Conservation (phyloP, 306 rosid genomes). For the Lathyrus oleraceus region DNA sequence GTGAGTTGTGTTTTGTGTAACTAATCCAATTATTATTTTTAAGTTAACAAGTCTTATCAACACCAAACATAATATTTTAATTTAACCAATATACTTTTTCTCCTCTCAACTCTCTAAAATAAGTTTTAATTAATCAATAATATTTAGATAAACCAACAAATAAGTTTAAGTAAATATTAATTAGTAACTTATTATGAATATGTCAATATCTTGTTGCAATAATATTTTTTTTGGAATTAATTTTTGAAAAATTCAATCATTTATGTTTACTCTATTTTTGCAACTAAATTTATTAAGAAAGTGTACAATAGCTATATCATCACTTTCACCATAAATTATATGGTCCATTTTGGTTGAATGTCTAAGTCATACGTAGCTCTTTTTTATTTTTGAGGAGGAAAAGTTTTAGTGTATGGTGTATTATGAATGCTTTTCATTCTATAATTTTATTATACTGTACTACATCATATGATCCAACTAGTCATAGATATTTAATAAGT, state of each 20-base stretch:
- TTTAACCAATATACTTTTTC: neutral
- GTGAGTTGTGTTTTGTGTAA: conserved; percentile 39
- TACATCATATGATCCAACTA: conserved; percentile 27
- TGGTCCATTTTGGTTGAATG: conserved; percentile 35
- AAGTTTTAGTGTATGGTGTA: neutral
- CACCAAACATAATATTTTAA: conserved; percentile 41
- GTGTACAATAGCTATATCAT: conserved; percentile 6
- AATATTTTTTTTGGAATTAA: neutral
- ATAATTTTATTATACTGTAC: neutral
- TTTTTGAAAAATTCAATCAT: neutral
- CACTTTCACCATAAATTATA: conserved; percentile 23
- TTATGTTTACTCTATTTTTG: conserved; percentile 8
- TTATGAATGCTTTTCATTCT: conserved; percentile 17
- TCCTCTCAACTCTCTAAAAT: too few relatives aligned
- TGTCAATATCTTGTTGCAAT: neutral
- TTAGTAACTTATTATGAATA: neutral
- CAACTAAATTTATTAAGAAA: conserved; percentile 8
- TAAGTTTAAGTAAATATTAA: neutral
- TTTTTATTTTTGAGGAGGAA: neutral
- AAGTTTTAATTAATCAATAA: too few relatives aligned
- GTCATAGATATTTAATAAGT: neutral
- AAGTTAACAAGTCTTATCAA: conserved; percentile 53
- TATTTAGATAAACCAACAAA: too few relatives aligned
- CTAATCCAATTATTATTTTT: conserved; percentile 38
- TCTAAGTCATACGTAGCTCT: conserved; percentile 33